Percentiles rank a stretch among this genome's conserved stretches.
Evolutionary conservation across 2,329 filamentous ascomycete species (phyloP).

Genomic region (Lecanicillium sp.): DNA sequence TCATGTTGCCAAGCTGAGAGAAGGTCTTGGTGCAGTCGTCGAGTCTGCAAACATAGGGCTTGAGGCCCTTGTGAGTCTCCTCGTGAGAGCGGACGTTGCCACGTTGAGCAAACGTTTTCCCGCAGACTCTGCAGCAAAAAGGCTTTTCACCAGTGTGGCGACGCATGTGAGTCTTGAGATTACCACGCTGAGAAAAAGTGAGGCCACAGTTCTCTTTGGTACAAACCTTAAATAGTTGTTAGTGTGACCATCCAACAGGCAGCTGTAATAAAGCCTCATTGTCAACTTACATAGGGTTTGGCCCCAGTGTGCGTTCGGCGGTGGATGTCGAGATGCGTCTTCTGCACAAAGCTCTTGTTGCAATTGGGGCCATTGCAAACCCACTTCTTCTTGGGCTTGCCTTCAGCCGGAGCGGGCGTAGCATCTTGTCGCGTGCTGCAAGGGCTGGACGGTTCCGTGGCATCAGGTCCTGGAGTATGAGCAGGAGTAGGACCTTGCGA

Average conservation of each 20-base stretch:
- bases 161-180: slow-evolving; percentile 84
- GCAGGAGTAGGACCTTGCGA: slow-evolving; percentile 8
- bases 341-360: slow-evolving; percentile 77
- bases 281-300: slow-evolving; percentile 70
- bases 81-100: slow-evolving; percentile 80
- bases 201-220: slow-evolving; percentile 65
- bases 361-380: slow-evolving; percentile 67
- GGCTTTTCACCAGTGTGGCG: slow-evolving; percentile 83
- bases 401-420: slow-evolving; percentile 17
- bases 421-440: slow-evolving; percentile 9
- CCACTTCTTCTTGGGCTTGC: slow-evolving; percentile 50
- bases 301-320: slow-evolving; percentile 79
- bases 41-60: slow-evolving; percentile 73
- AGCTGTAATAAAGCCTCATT: too few species aligned
- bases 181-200: slow-evolving; percentile 82
- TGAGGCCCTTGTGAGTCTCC: slow-evolving; percentile 68
- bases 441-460: slow-evolving; percentile 20
- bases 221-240: slow-evolving; percentile 45
- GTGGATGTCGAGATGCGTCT: slow-evolving; percentile 89
- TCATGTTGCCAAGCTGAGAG: slow-evolving; percentile 85
- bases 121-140: slow-evolving; percentile 70
- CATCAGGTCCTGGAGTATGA: slow-evolving; percentile 3
- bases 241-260: not conserved
- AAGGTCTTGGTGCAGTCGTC: slow-evolving; percentile 83
- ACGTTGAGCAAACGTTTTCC: slow-evolving; percentile 75